These are phyloP conservation scores for Lipomyces orientalis DNA, from an alignment of 805 yeast genomes.

Conservation along the genomic window DNA sequence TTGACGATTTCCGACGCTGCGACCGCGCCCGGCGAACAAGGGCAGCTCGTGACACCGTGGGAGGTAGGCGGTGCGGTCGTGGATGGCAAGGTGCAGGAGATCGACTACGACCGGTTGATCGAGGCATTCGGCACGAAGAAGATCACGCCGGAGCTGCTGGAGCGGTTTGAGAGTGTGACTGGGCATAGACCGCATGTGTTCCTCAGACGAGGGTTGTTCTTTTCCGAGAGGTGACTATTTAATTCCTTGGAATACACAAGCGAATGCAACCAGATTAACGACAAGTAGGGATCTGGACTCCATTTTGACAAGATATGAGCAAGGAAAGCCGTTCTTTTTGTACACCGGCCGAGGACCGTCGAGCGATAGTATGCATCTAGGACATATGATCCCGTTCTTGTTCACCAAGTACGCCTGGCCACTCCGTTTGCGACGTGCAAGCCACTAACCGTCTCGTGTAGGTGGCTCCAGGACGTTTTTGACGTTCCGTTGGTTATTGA, in stretches of 20 bases:
- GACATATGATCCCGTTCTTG: constrained; percentile 93
- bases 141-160: constrained; percentile 71
- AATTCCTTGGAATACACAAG: not conserved
- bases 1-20: constrained; percentile 15
- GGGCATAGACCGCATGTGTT: constrained; percentile 92
- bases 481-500: constrained; percentile 95
- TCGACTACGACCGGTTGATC: constrained; percentile 89
- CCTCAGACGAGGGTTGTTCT: constrained; percentile 87
- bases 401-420: constrained; percentile 66
- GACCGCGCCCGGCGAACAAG: constrained; percentile 1
- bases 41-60: constrained; percentile 89
- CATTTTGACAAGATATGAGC: constrained; percentile 88
- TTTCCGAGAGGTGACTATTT: constrained; percentile 68
- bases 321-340: constrained; percentile 91
- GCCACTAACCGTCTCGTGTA: not conserved
- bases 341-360: constrained; percentile 99
- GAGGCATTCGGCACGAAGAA: constrained; percentile 83
- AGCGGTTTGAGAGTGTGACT: constrained; percentile 77
- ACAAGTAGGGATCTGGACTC: constrained; percentile 48
- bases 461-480: constrained; percentile 96
- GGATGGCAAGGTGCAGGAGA: constrained; percentile 87
- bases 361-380: constrained; percentile 91
- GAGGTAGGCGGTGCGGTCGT: constrained; percentile 98
- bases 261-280: not conserved
- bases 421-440: not conserved